Conservation (phyloP, 2,329 filamentous ascomycete genomes). For the Phyllosticta citrichinensis region DNA sequence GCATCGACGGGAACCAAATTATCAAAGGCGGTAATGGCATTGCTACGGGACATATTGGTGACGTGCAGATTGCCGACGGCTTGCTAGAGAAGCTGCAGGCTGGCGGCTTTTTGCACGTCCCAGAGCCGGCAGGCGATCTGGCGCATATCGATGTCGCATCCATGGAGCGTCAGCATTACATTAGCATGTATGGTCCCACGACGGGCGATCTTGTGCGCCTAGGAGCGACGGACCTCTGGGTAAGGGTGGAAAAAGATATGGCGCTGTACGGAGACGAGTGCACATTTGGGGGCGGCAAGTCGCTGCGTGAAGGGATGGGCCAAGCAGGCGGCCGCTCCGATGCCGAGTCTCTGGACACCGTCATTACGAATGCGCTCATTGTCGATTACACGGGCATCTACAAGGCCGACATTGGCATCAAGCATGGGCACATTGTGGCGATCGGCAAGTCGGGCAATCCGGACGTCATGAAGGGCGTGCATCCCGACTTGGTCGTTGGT, state of each 20-base stretch:
- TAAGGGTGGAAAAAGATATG: conserved; percentile 77
- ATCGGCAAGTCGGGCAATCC: conserved; percentile 95
- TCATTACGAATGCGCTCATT: conserved; percentile 81
- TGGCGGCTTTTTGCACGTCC: conserved; percentile 68
- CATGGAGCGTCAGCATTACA: conserved; percentile 71
- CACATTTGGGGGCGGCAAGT: conserved; percentile 91
- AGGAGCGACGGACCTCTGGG: conserved; percentile 78
- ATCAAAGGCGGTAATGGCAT: conserved; percentile 79
- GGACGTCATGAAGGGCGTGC: conserved; percentile 89
- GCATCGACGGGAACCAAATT: conserved; percentile 70
- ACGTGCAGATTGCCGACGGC: conserved; percentile 47
- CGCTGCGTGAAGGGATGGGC: conserved; percentile 88
- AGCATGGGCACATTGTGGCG: conserved; percentile 71
- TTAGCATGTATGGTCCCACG: conserved; percentile 86
- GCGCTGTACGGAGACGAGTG: conserved; percentile 88
- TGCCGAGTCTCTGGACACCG: conserved; percentile 65
- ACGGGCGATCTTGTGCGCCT: conserved; percentile 76
- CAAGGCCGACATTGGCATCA: conserved; percentile 94
- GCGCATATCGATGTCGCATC: conserved; percentile 51
- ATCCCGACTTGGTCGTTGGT: conserved; percentile 68
- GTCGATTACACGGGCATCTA: conserved; percentile 89
- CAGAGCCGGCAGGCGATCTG: conserved; percentile 51
- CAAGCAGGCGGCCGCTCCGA: conserved; percentile 72
- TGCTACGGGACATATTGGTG: conserved; percentile 62
- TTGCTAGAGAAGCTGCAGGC: conserved; percentile 58